phyloP scores from a whole-genome alignment of 192 early-diverging fungal genomes.

The Coemansia sp. region DNA sequence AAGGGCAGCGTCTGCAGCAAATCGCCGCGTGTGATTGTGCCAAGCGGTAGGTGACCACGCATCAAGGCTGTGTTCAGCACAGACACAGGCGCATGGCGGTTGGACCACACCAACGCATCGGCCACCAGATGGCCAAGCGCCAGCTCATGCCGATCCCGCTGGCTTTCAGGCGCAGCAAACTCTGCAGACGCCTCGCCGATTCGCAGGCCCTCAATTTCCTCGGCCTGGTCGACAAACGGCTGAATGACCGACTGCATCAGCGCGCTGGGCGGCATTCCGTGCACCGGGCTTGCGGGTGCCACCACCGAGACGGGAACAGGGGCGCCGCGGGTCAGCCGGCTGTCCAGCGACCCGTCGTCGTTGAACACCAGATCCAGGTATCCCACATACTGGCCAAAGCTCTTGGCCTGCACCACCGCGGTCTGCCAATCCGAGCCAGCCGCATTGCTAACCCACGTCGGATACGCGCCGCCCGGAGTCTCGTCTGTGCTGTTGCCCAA shows the following conservation, averaged over 20 bases:
- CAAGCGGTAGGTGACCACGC: constrained; percentile 53
- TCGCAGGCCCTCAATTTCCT: constrained; percentile 27
- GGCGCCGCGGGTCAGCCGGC: constrained; percentile 52
- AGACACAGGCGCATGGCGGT: constrained; percentile 41
- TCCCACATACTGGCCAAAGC: constrained; percentile 68
- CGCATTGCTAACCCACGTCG: constrained; percentile 55
- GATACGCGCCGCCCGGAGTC: constrained; percentile 58
- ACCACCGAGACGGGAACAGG: constrained; percentile 59
- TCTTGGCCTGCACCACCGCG: constrained; percentile 71
- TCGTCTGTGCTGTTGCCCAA: constrained; percentile 22
- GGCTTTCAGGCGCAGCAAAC: constrained; percentile 47
- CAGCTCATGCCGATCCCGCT: constrained; percentile 52
- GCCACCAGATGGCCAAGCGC: constrained; percentile 65
- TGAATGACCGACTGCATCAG: constrained; percentile 5
- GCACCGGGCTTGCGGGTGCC: constrained; percentile 49
- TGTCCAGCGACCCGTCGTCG: constrained; percentile 57
- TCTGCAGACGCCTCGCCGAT: constrained; percentile 47
- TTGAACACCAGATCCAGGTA: constrained; percentile 64
- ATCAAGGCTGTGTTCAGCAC: constrained; percentile 66
- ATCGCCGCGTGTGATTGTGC: constrained; percentile 58
- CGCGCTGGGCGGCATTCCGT: constrained; percentile 40
- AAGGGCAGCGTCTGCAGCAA: constrained; percentile 64
- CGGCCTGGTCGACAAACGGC: constrained; percentile 18
- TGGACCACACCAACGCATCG: constrained; percentile 59
- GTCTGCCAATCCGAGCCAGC: constrained; percentile 64